Base-by-base conservation (phyloP, 495 filamentous ascomycete genomes). In the Oidiodendron maius region DNA sequence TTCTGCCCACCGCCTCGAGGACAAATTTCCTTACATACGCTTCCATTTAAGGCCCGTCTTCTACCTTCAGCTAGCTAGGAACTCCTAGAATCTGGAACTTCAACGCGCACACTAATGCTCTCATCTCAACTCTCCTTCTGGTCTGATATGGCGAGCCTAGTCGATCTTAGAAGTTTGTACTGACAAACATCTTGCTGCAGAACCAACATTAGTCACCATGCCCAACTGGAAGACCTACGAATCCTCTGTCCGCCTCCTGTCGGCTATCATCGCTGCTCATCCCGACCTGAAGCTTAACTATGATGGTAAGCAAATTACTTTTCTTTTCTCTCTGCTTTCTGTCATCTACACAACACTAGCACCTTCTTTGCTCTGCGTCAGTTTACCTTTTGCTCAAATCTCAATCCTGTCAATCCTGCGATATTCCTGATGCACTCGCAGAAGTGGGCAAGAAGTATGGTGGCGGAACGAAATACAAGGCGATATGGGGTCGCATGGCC, bases 161-260 rank as follows among this genome's bases (percentile, higher is more conserved):
- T n/a, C n/a, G n/a, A n/a, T n/a, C n/a, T n/a, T n/a, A n/a, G n/a
- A n/a, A n/a, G n/a, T n/a, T n/a, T n/a, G n/a, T 39, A 39, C 17
- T 4, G 15, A 17, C n/a, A 40, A 12, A 2, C 11, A 15, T 40
- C 37, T 40, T 15, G 15, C n/a, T 16, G 11, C 9, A 25, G 16
- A 17, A 30, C 1, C 23, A 28, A 15, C 28, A 46, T 12, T 43
- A 10, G 44, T 38, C 40, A 66, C 36, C 9, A 72, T 70, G 65
- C 57, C 67, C 2, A 76, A 75, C 43, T 79, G 75, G 58, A 68
- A 64, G 25, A 67, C 59, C 12, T 72, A 69, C 53, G 74, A 78
- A 57, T 58, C 65, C 0, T 66, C 66, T 48, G 60, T 63, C 5
- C 71, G 76, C 23, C 66, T 79, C 3, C 59, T 79, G 0, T 69